A percentile compares a stretch with the other conserved stretches of the same genome.
phyloP scores from a whole-genome alignment of 768 basidiomycete species.

The Leccinum longicurvipes region DNA sequence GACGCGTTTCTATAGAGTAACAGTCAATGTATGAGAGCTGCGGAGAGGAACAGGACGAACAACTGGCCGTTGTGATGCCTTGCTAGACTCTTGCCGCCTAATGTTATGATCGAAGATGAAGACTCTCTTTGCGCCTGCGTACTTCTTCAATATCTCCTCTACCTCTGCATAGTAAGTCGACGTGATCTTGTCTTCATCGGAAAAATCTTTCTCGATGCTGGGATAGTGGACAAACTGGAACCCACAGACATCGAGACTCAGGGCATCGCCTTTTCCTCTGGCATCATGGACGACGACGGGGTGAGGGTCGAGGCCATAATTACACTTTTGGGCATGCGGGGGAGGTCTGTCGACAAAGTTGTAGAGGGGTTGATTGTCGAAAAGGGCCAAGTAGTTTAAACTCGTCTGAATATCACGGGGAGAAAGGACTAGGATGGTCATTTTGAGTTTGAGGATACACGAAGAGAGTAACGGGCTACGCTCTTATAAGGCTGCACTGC shows the following conservation, averaged over 20 bases:
- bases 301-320: constrained; percentile 24
- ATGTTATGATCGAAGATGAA: constrained; percentile 43
- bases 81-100: constrained; percentile 14
- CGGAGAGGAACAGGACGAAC: constrained; percentile 15
- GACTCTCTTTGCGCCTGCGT: constrained; percentile 35
- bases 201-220: constrained; percentile 35
- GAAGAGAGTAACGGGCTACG: too few species aligned
- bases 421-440: constrained; percentile 23
- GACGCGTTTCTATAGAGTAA: constrained; percentile 32
- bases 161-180: constrained; percentile 38
- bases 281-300: constrained; percentile 25
- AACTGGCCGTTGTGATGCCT: constrained; percentile 22
- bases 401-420: constrained; percentile 36
- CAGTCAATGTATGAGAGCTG: background rate
- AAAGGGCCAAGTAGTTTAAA: constrained; percentile 35
- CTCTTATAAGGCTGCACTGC: constrained; percentile 14
- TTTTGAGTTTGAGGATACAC: too few species aligned
- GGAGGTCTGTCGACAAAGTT: constrained; percentile 32
- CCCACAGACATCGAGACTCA: constrained; percentile 35
- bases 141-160: constrained; percentile 36
- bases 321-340: constrained; percentile 25
- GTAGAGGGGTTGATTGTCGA: constrained; percentile 32
- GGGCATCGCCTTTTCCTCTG: constrained; percentile 25
- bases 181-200: constrained; percentile 34
- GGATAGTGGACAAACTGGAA: constrained; percentile 37